phyloP scores from a whole-genome alignment of 176 grass and related monocot species.

The Aechmea fasciata region DNA sequence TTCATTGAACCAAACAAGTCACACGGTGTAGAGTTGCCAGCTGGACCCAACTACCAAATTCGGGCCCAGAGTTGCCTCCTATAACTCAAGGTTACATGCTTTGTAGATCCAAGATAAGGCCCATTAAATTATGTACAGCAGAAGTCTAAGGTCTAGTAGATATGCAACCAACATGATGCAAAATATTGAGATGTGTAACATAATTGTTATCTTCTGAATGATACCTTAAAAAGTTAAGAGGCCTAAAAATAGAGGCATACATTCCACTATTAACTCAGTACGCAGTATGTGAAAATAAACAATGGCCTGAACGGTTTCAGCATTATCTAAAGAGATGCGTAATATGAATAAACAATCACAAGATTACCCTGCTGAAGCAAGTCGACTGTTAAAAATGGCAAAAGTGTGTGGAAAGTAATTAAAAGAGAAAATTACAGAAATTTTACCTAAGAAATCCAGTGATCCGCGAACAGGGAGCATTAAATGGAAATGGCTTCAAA shows the following conservation, averaged over 20 bases:
- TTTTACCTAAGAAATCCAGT: slow-evolving; percentile 81
- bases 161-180: too few relatives aligned
- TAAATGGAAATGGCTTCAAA: slow-evolving; percentile 84
- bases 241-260: background rate
- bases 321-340: background rate
- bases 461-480: slow-evolving; percentile 61
- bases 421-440: background rate
- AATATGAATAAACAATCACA: too few relatives aligned
- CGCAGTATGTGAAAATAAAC: background rate
- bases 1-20: slow-evolving; percentile 10
- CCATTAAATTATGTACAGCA: too few relatives aligned
- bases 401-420: background rate
- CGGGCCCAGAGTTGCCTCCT: too few relatives aligned
- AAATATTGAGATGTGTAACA: too few relatives aligned
- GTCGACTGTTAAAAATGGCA: background rate
- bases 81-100: too few relatives aligned
- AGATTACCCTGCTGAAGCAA: too few relatives aligned
- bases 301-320: background rate
- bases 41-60: background rate
- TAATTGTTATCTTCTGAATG: too few relatives aligned
- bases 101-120: too few relatives aligned
- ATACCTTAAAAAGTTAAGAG: background rate
- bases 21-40: background rate
- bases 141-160: too few relatives aligned
- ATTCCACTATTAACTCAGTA: background rate